Evolutionary conservation across 1,284 basidiomycete species (phyloP), one percentile per base, ranked within the genome.

Genomic region (Ustanciosporium gigantosporum): DNA sequence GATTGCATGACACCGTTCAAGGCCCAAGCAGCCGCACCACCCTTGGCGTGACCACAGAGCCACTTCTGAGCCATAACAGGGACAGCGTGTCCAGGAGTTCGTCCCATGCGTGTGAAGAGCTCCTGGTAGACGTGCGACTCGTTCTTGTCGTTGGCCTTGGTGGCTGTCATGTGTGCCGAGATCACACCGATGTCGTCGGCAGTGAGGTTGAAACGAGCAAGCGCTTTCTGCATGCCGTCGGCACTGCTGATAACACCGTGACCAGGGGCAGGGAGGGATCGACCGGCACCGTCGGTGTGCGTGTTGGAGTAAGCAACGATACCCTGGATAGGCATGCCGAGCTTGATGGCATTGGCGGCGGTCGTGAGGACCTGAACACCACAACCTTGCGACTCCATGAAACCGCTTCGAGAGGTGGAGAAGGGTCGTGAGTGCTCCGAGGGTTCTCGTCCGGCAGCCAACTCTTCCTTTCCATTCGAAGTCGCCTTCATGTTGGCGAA

Each of bases 401-500:
- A 74, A 40, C 72, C 72, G 43, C 53, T 51, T 77, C 95, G 90
- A 67, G 92, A 97, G 20, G 88, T 90, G 5, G 94, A 97, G 31
- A 93, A 89, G 21, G 95, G 95, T 56, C 94, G 88, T 44, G 94
- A 98, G 89, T 97, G 94, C 80, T 98, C 94, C 90, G 22, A 70
- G 19, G 94, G 94, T 80, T 98, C 94, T 70, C 95, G 91, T 60
- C 95, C 95, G 86, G 95, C 95, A 8, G 93, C 93, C 73, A 96
- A 89, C 80, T 98, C 95, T 29, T 90, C 90, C 79, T 93, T 90
- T 5, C 92, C 88, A 76, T 94, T 96, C 80, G 89, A 92, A 6
- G 95, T 98, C 5, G 95, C 95, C 81, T 96, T 95, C 95, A 98
- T 98, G 83, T 97, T 97, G 48, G 92, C 94, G 80, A 80, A 80